Evolutionary conservation across 1,284 basidiomycete genomes (phyloP), one percentile per base, ranked within the genome.

Genomic region (Leccinum pachyderme): DNA sequence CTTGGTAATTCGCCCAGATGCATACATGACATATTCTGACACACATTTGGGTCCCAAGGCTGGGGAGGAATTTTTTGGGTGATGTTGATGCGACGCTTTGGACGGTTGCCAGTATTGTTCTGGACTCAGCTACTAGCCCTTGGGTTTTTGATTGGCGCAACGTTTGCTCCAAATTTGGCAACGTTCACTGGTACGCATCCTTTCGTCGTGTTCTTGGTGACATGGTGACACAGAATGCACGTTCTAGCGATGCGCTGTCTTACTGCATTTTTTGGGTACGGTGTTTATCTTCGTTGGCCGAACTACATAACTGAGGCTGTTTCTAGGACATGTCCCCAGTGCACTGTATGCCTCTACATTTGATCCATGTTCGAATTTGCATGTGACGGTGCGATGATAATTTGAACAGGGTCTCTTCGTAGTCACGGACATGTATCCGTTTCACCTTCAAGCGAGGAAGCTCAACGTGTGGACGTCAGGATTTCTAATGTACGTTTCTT

Each of bases 401-500:
- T 51, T 43, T 28, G 1, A 47, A 47, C 52, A 85, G 84, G 86
- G 86, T 48, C 73, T 88, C 2, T 86, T 81, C 61, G 72, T 86
- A 22, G 77, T 87, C 56, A 82, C 82, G 8, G 87, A 89, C 61
- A 73, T 90, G 55, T 89, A 81, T 67, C 87, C 87, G 2, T 89
- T 89, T 75, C 87, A 89, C 60, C 71, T 86, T 22, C 87, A 89
- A 67, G 86, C 87, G 27, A 79, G 86, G 39, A 88, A 87, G 79
- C 74, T 89, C 28, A 89, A 86, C 61, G 64, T 87, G 48, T 88
- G 86, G 86, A 86, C 86, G 1, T 81, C 84, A 74, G 87, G 86
- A 0, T 86, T 82, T 64, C 71, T 88, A 70, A 78, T 89, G 64
- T 72, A 81, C 7, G 77, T 80, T 7, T 82, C 35, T 39, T n/a